Evolutionary conservation across 192 early-diverging fungal species (phyloP).

Genomic region (Linnemannia zychae): DNA sequence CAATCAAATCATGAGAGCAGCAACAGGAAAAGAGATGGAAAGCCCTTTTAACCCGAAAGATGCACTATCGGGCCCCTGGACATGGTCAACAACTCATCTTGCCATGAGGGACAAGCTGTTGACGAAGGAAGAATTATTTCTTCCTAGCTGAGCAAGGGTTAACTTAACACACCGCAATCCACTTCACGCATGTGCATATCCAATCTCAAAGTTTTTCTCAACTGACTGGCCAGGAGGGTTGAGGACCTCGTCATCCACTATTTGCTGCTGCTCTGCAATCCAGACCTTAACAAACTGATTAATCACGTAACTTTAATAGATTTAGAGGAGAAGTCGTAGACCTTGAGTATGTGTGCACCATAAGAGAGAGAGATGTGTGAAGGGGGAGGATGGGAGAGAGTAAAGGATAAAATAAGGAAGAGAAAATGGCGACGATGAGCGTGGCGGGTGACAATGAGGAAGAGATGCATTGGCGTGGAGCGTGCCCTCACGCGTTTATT

Average conservation of each 20-base stretch:
- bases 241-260: conserved; percentile 19
- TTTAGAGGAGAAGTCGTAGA: neutral
- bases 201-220: conserved; percentile 21
- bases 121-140: conserved; percentile 16
- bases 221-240: conserved; percentile 4
- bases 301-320: conserved; percentile 16
- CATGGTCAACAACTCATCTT: conserved; percentile 28
- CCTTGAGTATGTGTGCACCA: conserved; percentile 12
- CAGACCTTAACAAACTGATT: conserved; percentile 9
- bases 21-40: conserved; percentile 20
- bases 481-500: too few relatives aligned
- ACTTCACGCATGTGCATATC: conserved; percentile 24
- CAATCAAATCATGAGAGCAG: conserved; percentile 20
- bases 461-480: too few relatives aligned
- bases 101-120: conserved; percentile 18
- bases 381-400: too few relatives aligned
- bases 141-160: conserved; percentile 22
- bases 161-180: conserved; percentile 22
- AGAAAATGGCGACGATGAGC: neutral
- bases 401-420: neutral
- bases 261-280: conserved; percentile 23
- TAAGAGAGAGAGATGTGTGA: conserved; percentile 4
- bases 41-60: conserved; percentile 18
- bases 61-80: conserved; percentile 20
- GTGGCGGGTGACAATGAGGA: neutral